Conservation (phyloP, 2,329 filamentous ascomycete genomes). For the Penicillium sp. region DNA sequence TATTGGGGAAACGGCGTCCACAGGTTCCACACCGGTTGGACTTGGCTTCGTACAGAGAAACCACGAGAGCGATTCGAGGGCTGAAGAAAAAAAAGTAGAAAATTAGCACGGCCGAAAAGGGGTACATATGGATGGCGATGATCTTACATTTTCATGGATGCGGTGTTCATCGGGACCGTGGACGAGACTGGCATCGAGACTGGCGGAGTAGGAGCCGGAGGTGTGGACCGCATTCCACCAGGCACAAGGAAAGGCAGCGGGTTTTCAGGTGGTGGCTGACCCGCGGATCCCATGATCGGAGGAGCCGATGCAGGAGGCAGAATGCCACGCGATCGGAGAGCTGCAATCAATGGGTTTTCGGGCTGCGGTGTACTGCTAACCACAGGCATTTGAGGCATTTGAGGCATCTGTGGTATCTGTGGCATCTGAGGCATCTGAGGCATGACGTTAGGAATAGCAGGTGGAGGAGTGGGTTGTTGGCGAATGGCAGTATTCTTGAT, state of each 20-base stretch:
- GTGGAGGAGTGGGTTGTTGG: constrained; percentile 49
- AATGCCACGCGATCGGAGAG: constrained; percentile 70
- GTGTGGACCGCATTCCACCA: constrained; percentile 42
- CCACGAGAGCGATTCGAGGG: constrained; percentile 73
- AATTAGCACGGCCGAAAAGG: constrained; percentile 19
- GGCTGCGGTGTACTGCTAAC: constrained; percentile 58
- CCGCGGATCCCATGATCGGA: constrained; percentile 36
- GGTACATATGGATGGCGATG: neutral
- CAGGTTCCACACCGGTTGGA: constrained; percentile 90
- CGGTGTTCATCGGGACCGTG: constrained; percentile 61
- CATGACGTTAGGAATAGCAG: constrained; percentile 48
- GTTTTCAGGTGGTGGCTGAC: constrained; percentile 42
- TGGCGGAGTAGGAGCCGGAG: constrained; percentile 42
- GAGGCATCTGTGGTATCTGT: constrained; percentile 57
- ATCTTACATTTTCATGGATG: constrained; percentile 73
- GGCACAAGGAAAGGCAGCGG: constrained; percentile 48
- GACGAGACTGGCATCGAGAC: constrained; percentile 36
- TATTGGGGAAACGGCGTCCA: constrained; percentile 79
- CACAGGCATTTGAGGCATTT: constrained; percentile 50
- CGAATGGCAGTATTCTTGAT: constrained; percentile 49
- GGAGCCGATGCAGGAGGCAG: constrained; percentile 55
- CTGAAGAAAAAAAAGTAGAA: constrained; percentile 45
- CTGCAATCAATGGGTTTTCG: constrained; percentile 66
- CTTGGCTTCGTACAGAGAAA: constrained; percentile 75
- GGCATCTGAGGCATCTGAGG: constrained; percentile 64